Percentiles rank a stretch among this genome's conserved stretches.
These are phyloP conservation scores for Nicotiana otophora DNA, from an alignment of 257 asterid species.

Conservation along the genomic window DNA sequence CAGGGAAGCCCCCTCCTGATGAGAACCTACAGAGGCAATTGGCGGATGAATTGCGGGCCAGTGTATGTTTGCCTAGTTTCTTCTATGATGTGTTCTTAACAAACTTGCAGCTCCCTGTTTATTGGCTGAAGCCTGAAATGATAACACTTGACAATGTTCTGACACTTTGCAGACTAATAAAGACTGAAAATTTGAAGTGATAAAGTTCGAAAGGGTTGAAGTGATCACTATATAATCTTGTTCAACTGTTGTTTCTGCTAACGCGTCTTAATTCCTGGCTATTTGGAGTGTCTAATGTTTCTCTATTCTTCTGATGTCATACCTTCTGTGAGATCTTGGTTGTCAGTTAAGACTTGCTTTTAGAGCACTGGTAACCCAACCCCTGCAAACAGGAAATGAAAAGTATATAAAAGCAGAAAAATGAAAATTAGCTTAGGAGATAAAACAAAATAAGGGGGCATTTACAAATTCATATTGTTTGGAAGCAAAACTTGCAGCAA, in stretches of 20 bases:
- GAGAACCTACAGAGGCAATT: slow-evolving; percentile 69
- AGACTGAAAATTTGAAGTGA: neutral
- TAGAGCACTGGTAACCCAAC: neutral
- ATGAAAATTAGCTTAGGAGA: neutral
- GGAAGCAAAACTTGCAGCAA: neutral
- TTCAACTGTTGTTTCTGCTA: neutral
- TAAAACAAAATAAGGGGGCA: neutral
- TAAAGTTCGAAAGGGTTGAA: neutral
- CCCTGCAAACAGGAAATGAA: neutral
- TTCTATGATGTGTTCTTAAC: neutral
- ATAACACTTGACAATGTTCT: neutral
- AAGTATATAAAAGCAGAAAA: neutral
- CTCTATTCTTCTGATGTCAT: neutral
- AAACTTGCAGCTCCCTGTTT: neutral
- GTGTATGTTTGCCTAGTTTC: slow-evolving; percentile 39
- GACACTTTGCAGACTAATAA: neutral
- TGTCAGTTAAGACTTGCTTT: neutral
- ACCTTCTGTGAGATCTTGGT: neutral
- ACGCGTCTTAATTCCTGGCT: neutral
- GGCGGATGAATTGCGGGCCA: slow-evolving; percentile 81
- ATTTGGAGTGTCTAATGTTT: neutral
- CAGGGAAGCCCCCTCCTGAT: slow-evolving; percentile 70
- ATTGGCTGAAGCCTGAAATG: neutral
- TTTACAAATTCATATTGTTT: neutral
- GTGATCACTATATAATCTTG: neutral